These are phyloP conservation scores for Schoenoplectus tabernaemontani DNA, from an alignment of 202 grass and related monocot species.

Conservation along the genomic window DNA sequence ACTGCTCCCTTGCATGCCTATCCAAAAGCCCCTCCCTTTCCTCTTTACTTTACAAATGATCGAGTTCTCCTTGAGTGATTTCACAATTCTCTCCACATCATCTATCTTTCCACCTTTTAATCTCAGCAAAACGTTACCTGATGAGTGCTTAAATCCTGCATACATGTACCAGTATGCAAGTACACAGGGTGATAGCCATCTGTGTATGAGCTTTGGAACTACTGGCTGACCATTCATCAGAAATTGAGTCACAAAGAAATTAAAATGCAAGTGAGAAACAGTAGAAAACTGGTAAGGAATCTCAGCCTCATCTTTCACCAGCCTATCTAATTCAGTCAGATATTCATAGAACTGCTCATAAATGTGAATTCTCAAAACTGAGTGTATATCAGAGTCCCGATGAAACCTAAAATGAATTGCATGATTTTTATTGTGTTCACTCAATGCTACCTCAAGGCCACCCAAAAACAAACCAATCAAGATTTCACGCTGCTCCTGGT, in stretches of 20 bases:
- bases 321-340: slow-evolving; percentile 55
- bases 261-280: slow-evolving; percentile 66
- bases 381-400: slow-evolving; percentile 52
- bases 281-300: slow-evolving; percentile 67
- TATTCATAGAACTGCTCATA: slow-evolving; percentile 88
- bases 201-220: slow-evolving; percentile 81
- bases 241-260: slow-evolving; percentile 89
- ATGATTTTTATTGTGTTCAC: slow-evolving; percentile 46
- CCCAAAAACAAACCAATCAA: slow-evolving; percentile 86
- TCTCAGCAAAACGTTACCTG: slow-evolving; percentile 80
- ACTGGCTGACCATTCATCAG: slow-evolving; percentile 40
- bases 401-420: slow-evolving; percentile 61
- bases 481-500: slow-evolving; percentile 86
- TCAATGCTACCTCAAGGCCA: slow-evolving; percentile 56
- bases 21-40: slow-evolving; percentile 73
- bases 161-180: slow-evolving; percentile 98
- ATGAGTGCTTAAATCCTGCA: slow-evolving; percentile 60
- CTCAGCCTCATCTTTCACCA: slow-evolving; percentile 37
- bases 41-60: slow-evolving; percentile 74
- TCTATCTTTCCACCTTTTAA: slow-evolving; percentile 48
- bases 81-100: slow-evolving; percentile 62
- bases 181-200: slow-evolving; percentile 78
- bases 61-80: slow-evolving; percentile 44
- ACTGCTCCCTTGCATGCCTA: slow-evolving; percentile 72
- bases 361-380: slow-evolving; percentile 63